phyloP scores from a whole-genome alignment of 2,329 filamentous ascomycete genomes.

The Pseudocercospora musae region DNA sequence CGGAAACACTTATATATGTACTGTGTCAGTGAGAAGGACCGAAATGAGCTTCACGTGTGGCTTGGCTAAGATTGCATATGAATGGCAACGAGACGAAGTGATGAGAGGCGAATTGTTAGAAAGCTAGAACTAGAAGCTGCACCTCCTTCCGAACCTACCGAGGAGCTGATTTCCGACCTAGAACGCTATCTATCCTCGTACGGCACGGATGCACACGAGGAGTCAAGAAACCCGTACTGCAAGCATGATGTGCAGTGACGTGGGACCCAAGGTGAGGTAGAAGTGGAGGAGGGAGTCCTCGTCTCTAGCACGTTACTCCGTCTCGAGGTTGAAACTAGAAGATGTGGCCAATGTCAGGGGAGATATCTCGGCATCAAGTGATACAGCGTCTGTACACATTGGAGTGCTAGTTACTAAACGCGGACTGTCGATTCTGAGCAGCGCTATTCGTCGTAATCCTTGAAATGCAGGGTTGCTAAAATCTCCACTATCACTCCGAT shows the following conservation, averaged over 20 bases:
- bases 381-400: no score
- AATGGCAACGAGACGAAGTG: constrained; percentile 1
- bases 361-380: neutral
- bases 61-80: neutral
- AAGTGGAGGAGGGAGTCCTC: neutral
- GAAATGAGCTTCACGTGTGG: neutral
- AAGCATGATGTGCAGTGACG: constrained; percentile 4
- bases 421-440: no score
- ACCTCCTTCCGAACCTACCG: neutral
- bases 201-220: neutral
- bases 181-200: neutral
- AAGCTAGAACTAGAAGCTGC: no score
- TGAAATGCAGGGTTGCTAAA: no score
- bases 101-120: neutral
- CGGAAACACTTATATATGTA: neutral
- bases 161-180: neutral
- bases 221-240: neutral
- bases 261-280: neutral
- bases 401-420: no score
- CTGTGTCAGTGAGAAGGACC: neutral
- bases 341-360: neutral
- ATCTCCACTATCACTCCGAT: no score
- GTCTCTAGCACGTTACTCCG: neutral
- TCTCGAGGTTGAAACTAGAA: neutral
- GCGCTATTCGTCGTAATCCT: no score